These are phyloP conservation scores for Phycomyces nitens DNA, from an alignment of 192 early-diverging fungal genomes.

Conservation along the genomic window DNA sequence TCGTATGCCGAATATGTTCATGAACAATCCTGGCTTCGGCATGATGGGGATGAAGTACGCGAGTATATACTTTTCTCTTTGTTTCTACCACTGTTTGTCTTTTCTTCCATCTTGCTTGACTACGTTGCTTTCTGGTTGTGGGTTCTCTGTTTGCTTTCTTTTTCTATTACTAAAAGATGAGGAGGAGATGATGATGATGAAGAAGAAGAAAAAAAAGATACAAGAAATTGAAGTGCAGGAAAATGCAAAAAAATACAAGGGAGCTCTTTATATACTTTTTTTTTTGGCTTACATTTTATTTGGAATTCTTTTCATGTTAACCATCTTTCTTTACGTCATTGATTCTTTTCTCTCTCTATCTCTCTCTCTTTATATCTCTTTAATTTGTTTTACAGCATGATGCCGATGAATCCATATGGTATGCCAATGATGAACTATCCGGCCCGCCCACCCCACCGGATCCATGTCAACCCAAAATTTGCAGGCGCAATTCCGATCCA, in stretches of 20 bases:
- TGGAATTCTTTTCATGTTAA: slow-evolving; percentile 3
- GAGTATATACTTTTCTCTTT: slow-evolving; percentile 1
- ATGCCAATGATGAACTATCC: slow-evolving; percentile 3
- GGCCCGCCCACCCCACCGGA: not conserved
- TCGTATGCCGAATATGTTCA: not conserved
- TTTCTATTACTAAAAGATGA: no score
- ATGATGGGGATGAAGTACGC: slow-evolving; percentile 20
- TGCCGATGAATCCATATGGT: slow-evolving; percentile 6
- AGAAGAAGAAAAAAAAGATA: not conserved
- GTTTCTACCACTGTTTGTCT: not conserved
- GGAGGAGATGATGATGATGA: no score
- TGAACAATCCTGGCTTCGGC: not conserved
- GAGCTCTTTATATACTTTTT: no score
- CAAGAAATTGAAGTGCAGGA: not conserved
- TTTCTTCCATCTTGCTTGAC: not conserved
- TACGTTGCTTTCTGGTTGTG: no score
- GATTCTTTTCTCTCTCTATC: not conserved
- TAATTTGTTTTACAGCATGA: slow-evolving; percentile 3
- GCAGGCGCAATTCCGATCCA: not conserved
- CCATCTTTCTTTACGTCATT: not conserved
- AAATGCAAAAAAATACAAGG: no score
- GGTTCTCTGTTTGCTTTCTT: no score
- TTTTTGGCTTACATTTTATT: not conserved
- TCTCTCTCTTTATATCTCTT: not conserved
- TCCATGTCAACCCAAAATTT: slow-evolving; percentile 3